These are phyloP conservation scores for Parathielavia hyrcaniae DNA, from an alignment of 495 filamentous ascomycete species.

Conservation along the genomic window DNA sequence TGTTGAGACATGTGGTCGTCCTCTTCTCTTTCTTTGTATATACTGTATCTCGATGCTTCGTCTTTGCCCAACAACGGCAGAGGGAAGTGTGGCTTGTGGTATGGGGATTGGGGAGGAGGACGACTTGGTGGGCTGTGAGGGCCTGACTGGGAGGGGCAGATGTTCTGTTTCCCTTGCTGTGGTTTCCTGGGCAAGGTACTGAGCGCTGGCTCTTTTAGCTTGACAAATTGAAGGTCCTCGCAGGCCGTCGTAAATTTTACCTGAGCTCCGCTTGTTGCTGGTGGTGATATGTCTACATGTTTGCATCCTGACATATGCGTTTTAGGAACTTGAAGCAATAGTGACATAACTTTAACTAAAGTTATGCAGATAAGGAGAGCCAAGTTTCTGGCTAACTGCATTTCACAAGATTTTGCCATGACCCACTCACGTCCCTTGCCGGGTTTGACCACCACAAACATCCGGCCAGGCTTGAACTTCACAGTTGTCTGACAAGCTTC, in stretches of 20 bases:
- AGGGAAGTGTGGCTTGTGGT: constrained; percentile 12
- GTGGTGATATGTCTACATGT: neutral
- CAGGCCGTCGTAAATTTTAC: constrained; percentile 19
- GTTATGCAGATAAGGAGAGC: no score
- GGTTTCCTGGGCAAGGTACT: constrained; percentile 4
- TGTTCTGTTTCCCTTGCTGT: constrained; percentile 9
- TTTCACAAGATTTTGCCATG: neutral
- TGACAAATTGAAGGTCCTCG: constrained; percentile 21
- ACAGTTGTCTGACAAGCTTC: neutral
- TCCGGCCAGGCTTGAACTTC: neutral
- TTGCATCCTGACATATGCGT: neutral
- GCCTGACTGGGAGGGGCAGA: neutral
- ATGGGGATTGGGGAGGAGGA: constrained; percentile 15
- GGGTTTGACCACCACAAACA: neutral
- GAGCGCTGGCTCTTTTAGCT: constrained; percentile 12
- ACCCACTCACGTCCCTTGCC: constrained; percentile 4
- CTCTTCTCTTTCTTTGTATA: constrained; percentile 21
- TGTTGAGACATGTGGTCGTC: constrained; percentile 29
- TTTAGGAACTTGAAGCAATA: no score
- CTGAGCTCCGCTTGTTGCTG: neutral
- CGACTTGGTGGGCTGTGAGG: constrained; percentile 19
- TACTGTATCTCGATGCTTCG: constrained; percentile 16
- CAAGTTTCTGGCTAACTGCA: no score
- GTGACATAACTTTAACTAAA: no score
- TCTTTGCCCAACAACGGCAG: constrained; percentile 1